phyloP scores from a whole-genome alignment of 1,139 yeast species.

The Trichomonascaceae sp. region DNA sequence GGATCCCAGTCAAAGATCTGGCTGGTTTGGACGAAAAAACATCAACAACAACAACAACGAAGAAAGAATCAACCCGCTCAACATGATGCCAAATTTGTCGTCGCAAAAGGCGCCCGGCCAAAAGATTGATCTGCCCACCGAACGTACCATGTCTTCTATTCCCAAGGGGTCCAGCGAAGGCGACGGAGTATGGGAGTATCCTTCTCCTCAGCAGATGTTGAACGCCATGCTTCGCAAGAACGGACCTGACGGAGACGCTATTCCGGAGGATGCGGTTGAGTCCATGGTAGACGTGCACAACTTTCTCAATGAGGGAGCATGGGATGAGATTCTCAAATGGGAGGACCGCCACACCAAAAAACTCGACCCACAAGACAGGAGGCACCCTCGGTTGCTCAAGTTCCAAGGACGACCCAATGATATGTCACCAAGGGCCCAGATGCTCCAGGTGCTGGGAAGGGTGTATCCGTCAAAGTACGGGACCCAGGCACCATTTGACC shows the following conservation, averaged over 20 bases:
- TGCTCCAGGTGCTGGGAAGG: constrained; percentile 52
- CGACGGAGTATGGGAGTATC: constrained; percentile 91
- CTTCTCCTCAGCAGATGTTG: constrained; percentile 97
- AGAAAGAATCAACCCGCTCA: constrained; percentile 45
- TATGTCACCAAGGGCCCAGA: constrained; percentile 74
- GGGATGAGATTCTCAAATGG: constrained; percentile 93
- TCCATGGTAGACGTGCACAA: constrained; percentile 97
- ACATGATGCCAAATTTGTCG: constrained; percentile 74
- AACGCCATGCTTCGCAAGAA: constrained; percentile 96
- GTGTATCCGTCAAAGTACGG: constrained; percentile 63
- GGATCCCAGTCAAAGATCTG: constrained; percentile 6
- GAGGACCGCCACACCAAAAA: constrained; percentile 47
- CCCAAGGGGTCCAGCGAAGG: constrained; percentile 65
- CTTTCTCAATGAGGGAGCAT: constrained; percentile 92
- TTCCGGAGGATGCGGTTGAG: constrained; percentile 92
- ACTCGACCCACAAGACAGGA: constrained; percentile 29
- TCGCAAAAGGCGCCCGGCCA: constrained; percentile 74
- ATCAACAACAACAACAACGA: constrained; percentile 10
- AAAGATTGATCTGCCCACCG: constrained; percentile 60
- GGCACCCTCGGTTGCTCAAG: constrained; percentile 61
- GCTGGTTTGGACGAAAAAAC: not conserved
- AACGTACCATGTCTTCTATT: constrained; percentile 70
- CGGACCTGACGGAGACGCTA: constrained; percentile 58
- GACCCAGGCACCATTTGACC: constrained; percentile 82
- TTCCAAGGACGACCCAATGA: constrained; percentile 92